These are phyloP conservation scores for Umbilicus rupestris DNA, from an alignment of 164 flowering plant genomes.

Conservation along the genomic window DNA sequence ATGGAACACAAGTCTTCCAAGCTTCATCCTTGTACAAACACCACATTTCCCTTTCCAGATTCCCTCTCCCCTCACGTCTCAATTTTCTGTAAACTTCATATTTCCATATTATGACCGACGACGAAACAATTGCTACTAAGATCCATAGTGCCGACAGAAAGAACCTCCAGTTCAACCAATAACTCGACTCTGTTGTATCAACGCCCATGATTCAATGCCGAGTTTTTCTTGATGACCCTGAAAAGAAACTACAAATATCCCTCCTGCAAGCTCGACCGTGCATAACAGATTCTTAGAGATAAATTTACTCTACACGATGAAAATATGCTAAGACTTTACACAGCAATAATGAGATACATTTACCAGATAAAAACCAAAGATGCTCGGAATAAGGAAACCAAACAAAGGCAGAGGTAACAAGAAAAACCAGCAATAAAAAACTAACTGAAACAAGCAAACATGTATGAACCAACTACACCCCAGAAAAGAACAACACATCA, in stretches of 20 bases:
- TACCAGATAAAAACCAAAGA: too few relatives aligned
- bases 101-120: constrained; percentile 35
- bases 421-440: too few relatives aligned
- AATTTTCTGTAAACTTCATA: constrained; percentile 29
- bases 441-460: too few relatives aligned
- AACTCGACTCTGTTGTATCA: constrained; percentile 35
- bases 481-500: too few relatives aligned
- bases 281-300: background rate
- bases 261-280: background rate
- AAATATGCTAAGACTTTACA: too few relatives aligned
- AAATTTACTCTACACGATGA: too few relatives aligned
- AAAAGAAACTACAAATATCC: background rate
- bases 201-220: constrained; percentile 29
- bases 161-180: constrained; percentile 63
- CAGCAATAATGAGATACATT: too few relatives aligned
- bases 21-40: constrained; percentile 9
- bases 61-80: constrained; percentile 16
- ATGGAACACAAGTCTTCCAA: constrained; percentile 6
- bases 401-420: too few relatives aligned
- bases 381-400: too few relatives aligned
- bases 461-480: too few relatives aligned
- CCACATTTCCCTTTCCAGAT: constrained; percentile 10
- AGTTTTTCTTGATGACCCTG: constrained; percentile 1
- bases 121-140: constrained; percentile 17
- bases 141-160: constrained; percentile 35